phyloP scores from a whole-genome alignment of 345 rosid genomes.

The Kernera saxatilis region DNA sequence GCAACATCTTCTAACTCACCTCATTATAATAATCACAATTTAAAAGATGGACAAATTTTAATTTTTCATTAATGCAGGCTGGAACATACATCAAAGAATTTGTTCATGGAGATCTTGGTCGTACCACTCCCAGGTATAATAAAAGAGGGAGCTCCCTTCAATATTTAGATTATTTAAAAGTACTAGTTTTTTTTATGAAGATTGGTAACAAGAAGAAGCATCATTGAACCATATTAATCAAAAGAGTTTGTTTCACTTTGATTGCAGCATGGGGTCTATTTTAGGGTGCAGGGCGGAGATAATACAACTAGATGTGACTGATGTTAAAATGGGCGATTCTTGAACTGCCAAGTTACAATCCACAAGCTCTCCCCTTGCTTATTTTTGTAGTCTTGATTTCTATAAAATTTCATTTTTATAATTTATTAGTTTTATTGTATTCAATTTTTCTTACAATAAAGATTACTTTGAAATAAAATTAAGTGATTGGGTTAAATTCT shows the following conservation, averaged over 20 bases:
- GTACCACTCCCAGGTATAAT: slow-evolving; percentile 76
- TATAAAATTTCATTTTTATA: not conserved
- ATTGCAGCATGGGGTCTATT: slow-evolving; percentile 74
- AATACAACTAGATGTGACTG: slow-evolving; percentile 85
- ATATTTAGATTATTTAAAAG: not conserved
- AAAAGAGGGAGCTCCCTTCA: not conserved
- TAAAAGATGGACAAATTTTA: not conserved
- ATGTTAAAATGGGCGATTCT: slow-evolving; percentile 82
- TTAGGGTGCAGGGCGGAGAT: slow-evolving; percentile 89
- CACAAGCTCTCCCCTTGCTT: not conserved
- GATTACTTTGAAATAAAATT: not conserved
- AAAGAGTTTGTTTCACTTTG: not conserved
- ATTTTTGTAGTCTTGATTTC: not conserved
- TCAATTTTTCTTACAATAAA: not conserved
- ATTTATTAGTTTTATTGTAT: not conserved
- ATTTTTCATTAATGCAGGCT: slow-evolving; percentile 50
- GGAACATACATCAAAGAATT: slow-evolving; percentile 96
- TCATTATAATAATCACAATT: not conserved
- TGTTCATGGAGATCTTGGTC: slow-evolving; percentile 97
- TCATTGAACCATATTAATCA: not conserved
- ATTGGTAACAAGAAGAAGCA: not conserved
- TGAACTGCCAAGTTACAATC: slow-evolving; percentile 1
- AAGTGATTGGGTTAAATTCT: not conserved
- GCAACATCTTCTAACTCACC: slow-evolving; percentile 1
- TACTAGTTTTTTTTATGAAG: not conserved